A percentile compares a stretch with the other conserved stretches of the same genome.
Conservation (phyloP, 108 stramenopile genomes). For the Skeletonema menzelii region DNA sequence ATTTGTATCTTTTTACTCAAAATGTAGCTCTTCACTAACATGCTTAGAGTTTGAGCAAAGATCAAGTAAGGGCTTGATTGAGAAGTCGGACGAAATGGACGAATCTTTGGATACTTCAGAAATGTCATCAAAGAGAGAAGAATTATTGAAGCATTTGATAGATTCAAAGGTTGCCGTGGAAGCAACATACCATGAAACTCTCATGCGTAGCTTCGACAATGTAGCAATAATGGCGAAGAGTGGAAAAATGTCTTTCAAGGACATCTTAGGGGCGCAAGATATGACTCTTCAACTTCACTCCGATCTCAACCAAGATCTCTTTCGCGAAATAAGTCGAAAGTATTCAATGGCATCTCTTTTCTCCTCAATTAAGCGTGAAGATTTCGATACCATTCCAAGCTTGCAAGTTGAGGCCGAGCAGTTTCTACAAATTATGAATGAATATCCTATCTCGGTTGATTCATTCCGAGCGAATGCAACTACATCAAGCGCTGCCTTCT, state of each 20-base stretch:
- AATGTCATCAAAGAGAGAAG: not conserved
- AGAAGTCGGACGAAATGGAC: slow-evolving; percentile 1
- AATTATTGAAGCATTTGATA: slow-evolving; percentile 23
- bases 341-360: slow-evolving; percentile 32
- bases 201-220: slow-evolving; percentile 31
- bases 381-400: not conserved
- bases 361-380: slow-evolving; percentile 10
- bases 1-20: not conserved
- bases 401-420: slow-evolving; percentile 18
- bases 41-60: slow-evolving; percentile 18
- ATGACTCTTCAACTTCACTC: not conserved
- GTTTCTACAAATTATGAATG: slow-evolving; percentile 35
- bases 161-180: slow-evolving; percentile 20
- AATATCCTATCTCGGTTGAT: slow-evolving; percentile 36
- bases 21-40: slow-evolving; percentile 1
- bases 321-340: slow-evolving; percentile 24
- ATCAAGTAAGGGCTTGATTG: slow-evolving; percentile 16
- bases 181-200: slow-evolving; percentile 17
- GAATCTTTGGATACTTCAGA: not conserved
- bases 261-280: slow-evolving; percentile 44
- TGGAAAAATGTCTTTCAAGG: slow-evolving; percentile 39
- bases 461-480: slow-evolving; percentile 1
- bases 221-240: slow-evolving; percentile 39
- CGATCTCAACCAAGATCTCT: slow-evolving; percentile 1
- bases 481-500: slow-evolving; percentile 14